Percentiles rank a stretch among this genome's conserved stretches.
Conservation (phyloP, 225 moss, liverwort and hornwort species). For the Takakia lepidozioides region DNA sequence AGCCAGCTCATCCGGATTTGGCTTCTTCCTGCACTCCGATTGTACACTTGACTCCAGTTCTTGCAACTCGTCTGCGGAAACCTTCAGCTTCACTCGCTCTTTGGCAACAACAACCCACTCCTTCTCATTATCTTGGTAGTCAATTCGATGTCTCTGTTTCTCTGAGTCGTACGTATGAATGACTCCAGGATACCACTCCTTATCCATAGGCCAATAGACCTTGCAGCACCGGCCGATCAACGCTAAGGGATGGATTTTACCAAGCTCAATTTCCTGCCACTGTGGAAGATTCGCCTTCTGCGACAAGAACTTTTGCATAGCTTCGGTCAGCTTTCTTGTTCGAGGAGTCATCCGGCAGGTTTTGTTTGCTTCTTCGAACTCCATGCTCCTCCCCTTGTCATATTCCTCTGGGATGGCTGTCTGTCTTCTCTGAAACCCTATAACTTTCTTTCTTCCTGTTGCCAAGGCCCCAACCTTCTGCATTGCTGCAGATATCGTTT, state of each 20-base stretch:
- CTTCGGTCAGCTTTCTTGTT: slow-evolving; percentile 86
- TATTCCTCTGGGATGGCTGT: no score
- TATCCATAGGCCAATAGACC: slow-evolving; percentile 91
- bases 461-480: no score
- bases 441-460: no score
- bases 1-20: slow-evolving; percentile 48
- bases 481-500: no score
- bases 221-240: slow-evolving; percentile 94
- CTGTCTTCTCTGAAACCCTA: no score
- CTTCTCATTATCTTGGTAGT: slow-evolving; percentile 92
- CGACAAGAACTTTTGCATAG: slow-evolving; percentile 86
- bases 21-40: slow-evolving; percentile 37
- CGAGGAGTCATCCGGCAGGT: slow-evolving; percentile 78
- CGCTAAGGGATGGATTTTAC: slow-evolving; percentile 76
- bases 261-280: slow-evolving; percentile 93
- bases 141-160: slow-evolving; percentile 75
- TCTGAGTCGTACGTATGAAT: slow-evolving; percentile 82
- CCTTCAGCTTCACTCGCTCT: slow-evolving; percentile 86
- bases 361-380: slow-evolving; percentile 17
- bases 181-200: slow-evolving; percentile 94
- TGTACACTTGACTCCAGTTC: slow-evolving; percentile 69
- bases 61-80: slow-evolving; percentile 86
- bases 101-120: slow-evolving; percentile 72
- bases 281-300: slow-evolving; percentile 75
- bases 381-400: no score